Percentiles rank a stretch among this genome's conserved stretches.
Conservation (phyloP, 768 basidiomycete genomes). For the Suillus tomentosus region DNA sequence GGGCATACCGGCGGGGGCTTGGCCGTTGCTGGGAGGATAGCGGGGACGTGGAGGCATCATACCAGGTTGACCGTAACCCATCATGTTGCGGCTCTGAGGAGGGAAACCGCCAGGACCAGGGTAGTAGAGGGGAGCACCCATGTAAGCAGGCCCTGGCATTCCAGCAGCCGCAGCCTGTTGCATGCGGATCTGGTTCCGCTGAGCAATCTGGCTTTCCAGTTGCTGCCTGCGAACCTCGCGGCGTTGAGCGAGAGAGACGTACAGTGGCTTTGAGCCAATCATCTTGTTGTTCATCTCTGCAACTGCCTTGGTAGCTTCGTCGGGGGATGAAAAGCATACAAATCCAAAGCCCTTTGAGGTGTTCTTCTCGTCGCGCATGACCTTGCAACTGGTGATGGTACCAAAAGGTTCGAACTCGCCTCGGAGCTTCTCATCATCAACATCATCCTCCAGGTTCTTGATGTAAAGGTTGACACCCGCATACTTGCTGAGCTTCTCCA, state of each 20-base stretch:
- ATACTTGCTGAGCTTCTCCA: constrained; percentile 98
- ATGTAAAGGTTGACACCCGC: constrained; percentile 99
- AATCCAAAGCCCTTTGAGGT: constrained; percentile 97
- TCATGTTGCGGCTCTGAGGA: constrained; percentile 68
- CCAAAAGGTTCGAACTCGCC: constrained; percentile 97
- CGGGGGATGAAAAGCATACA: constrained; percentile 97
- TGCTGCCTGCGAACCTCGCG: constrained; percentile 98
- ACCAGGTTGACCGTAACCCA: constrained; percentile 80
- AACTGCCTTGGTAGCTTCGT: constrained; percentile 98
- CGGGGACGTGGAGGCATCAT: constrained; percentile 89
- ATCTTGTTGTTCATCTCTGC: constrained; percentile 99
- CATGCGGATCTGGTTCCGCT: constrained; percentile 96
- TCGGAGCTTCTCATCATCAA: constrained; percentile 96
- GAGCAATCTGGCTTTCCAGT: constrained; percentile 97
- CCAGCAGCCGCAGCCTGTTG: constrained; percentile 90
- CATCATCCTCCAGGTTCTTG: constrained; percentile 98
- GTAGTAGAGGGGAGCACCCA: constrained; percentile 63
- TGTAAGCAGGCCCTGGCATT: constrained; percentile 61
- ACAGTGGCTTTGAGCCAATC: constrained; percentile 97
- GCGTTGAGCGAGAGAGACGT: constrained; percentile 97
- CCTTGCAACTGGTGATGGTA: constrained; percentile 96
- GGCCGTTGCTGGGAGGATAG: constrained; percentile 69
- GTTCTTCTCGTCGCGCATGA: constrained; percentile 97
- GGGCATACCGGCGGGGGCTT: constrained; percentile 70
- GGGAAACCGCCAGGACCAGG: constrained; percentile 76